Evolutionary conservation across 108 stramenopile genomes (phyloP), one percentile per base, ranked within the genome.

Genomic region (Pseudonitzschia multiseries): DNA sequence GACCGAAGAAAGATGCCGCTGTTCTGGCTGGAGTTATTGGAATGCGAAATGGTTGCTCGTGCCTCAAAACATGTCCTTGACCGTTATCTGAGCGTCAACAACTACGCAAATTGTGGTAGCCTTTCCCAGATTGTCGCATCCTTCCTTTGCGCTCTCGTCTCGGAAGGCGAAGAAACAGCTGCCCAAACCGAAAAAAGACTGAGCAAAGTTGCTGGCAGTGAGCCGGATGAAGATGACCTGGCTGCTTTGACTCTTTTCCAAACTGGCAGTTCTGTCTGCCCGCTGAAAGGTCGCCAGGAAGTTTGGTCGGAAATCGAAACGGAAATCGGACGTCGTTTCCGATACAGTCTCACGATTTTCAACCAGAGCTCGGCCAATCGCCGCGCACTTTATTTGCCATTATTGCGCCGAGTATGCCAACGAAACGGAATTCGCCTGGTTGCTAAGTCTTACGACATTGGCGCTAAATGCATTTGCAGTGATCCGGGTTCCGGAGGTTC

Each of bases 41-140:
- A 98, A 77, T 86, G 91, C 59, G 99, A 99, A 84, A 99, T 99
- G 87, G 91, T 98, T 20, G 94, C 97, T 17, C 94, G 98, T 53
- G 86, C 93, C 33, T 81, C 93, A 24, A 96, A 96, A 84, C 94
- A 96, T 73, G 87, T 96, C 40, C 81, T 98, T 0, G 88, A 92
- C 64, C 70, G 73, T 5, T 90, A 93, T 59, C 62, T 96, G 61
- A 79, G 70, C 1, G 87, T 88, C 53, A 78, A 83, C 66, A 86
- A 83, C 53, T 79, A 81, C 0, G 72, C 78, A 17, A 79, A 85
- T 20, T 57, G 80, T 24, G 42, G 74, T 4, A 87, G 90, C 36
- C 94, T 93, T 4, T 86, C 88, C 9, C 84, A 89, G 53, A 87
- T 86, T 3, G 77, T 97, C 48, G 90, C 91, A 67, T 87, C 91